Evolutionary conservation across 257 asterid genomes (phyloP).

Genomic region (Rubia yunnanensis): DNA sequence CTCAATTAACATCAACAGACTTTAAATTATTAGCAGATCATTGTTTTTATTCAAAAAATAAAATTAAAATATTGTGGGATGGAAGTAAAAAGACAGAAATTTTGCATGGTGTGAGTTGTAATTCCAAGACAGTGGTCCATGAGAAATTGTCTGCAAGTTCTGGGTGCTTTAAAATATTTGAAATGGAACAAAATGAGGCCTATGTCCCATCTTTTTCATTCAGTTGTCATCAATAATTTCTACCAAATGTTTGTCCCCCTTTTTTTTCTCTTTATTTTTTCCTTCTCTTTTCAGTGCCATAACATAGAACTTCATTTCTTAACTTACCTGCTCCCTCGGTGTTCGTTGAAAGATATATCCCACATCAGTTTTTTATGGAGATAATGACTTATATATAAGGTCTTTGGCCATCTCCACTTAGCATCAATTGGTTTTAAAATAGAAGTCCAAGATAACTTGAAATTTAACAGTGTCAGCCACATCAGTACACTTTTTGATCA

Average conservation of each 20-base stretch:
- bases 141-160: constrained; percentile 1
- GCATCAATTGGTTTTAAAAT: no score
- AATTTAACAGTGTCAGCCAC: no score
- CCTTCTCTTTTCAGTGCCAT: not conserved
- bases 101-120: constrained; percentile 4
- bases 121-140: constrained; percentile 14
- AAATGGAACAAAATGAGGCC: constrained; percentile 5
- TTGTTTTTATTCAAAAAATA: not conserved
- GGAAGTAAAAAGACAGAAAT: not conserved
- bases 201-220: constrained; percentile 17
- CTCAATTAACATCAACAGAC: not conserved
- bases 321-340: no score
- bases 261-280: not conserved
- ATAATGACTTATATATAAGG: no score
- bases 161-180: not conserved
- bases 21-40: not conserved
- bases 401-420: no score
- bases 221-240: constrained; percentile 15
- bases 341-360: no score
- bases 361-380: no score
- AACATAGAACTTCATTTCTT: not conserved
- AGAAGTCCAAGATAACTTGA: no score
- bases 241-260: constrained; percentile 15
- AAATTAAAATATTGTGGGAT: not conserved
- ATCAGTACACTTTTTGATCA: no score